Percentiles rank a stretch among this genome's conserved stretches.
These are phyloP conservation scores for Aspergillus udagawae DNA, from an alignment of 2,329 filamentous ascomycete species.

Conservation along the genomic window DNA sequence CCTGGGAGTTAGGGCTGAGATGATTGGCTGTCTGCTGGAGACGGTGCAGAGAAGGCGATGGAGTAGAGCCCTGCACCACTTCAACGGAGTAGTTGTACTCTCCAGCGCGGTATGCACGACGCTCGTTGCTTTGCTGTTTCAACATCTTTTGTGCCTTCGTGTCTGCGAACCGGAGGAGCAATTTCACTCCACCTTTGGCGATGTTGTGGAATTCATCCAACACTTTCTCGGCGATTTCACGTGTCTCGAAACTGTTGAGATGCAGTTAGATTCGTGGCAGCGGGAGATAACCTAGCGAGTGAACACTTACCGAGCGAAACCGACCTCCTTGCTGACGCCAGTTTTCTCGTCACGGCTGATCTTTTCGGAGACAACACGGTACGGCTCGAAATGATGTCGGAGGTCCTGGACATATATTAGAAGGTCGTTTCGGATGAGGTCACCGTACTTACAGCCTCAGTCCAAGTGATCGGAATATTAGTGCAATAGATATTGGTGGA, in stretches of 20 bases:
- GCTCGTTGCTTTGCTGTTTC: conserved; percentile 92
- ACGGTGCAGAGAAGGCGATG: conserved; percentile 41
- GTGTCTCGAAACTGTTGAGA: conserved; percentile 71
- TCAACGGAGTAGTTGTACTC: conserved; percentile 71
- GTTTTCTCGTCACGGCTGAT: conserved; percentile 82
- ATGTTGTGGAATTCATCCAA: conserved; percentile 84
- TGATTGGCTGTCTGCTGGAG: conserved; percentile 38
- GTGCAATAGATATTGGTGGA: conserved; percentile 98
- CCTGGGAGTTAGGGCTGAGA: conserved; percentile 40
- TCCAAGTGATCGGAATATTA: conserved; percentile 87
- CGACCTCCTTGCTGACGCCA: conserved; percentile 92
- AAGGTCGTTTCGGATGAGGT: not conserved
- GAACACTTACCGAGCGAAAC: conserved; percentile 75
- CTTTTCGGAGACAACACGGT: conserved; percentile 80
- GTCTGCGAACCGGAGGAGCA: conserved; percentile 95
- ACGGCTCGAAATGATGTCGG: conserved; percentile 58
- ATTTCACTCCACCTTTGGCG: conserved; percentile 73
- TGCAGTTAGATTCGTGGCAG: conserved; percentile 7
- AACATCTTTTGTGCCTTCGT: conserved; percentile 95
- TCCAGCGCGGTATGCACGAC: conserved; percentile 90
- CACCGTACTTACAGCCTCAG: conserved; percentile 66
- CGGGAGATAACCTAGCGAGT: conserved; percentile 1
- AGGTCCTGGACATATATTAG: conserved; percentile 50
- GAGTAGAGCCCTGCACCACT: conserved; percentile 42
- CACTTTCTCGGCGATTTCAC: conserved; percentile 85